phyloP scores from a whole-genome alignment of 2,329 filamentous ascomycete species.

The Teratosphaeria pseudoeucalypti region DNA sequence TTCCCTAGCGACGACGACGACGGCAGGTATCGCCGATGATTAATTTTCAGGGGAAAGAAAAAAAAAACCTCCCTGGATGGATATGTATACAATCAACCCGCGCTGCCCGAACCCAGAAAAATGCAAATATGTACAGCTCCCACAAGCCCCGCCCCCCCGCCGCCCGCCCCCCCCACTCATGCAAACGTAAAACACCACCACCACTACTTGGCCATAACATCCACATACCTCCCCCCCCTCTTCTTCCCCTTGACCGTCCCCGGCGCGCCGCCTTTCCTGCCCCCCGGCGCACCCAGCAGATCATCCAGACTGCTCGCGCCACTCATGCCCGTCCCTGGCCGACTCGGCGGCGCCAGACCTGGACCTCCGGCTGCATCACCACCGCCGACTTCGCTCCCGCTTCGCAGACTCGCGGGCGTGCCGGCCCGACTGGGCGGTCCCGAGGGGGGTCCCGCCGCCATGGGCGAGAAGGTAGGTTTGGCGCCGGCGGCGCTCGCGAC shows the following conservation, averaged over 20 bases:
- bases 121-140: no score
- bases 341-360: slow-evolving; percentile 45
- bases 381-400: slow-evolving; percentile 5
- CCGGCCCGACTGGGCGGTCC: slow-evolving; percentile 21
- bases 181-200: no score
- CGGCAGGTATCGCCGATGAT: no score
- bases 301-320: slow-evolving; percentile 94
- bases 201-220: slow-evolving; percentile 70
- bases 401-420: slow-evolving; percentile 15
- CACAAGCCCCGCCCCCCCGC: no score
- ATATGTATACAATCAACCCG: no score
- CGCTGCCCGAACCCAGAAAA: no score
- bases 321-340: slow-evolving; percentile 73
- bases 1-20: no score
- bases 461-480: not conserved
- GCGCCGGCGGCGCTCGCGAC: slow-evolving; percentile 11
- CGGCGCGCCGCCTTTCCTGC: slow-evolving; percentile 49
- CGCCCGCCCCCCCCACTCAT: no score
- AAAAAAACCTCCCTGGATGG: no score
- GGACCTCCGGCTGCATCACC: slow-evolving; percentile 9
- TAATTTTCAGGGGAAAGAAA: no score
- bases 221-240: slow-evolving; percentile 82
- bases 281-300: slow-evolving; percentile 58
- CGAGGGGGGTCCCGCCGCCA: slow-evolving; percentile 4
- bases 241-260: slow-evolving; percentile 52